phyloP scores from a whole-genome alignment of 148 eudicot genomes.

The Spergularia marina region DNA sequence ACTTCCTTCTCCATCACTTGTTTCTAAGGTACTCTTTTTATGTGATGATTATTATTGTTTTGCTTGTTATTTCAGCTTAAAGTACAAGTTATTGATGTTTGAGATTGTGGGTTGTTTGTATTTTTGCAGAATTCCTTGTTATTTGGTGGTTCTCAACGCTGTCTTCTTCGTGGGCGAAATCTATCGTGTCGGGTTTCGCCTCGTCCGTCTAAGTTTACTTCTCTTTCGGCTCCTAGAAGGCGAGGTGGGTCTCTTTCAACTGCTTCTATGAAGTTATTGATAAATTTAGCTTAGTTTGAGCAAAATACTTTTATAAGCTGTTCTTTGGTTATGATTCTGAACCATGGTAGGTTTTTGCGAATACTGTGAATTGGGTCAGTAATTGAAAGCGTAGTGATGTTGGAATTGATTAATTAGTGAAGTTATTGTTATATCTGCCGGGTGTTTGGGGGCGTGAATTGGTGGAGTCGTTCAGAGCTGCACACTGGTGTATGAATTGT shows the following conservation, averaged over 20 bases:
- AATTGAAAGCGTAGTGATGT: neutral
- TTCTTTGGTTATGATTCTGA: neutral
- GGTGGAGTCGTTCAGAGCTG: neutral
- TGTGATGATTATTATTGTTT: neutral
- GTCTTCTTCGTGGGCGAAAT: neutral
- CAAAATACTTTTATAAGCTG: neutral
- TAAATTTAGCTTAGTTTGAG: neutral
- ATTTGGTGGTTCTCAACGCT: neutral
- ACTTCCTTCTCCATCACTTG: neutral
- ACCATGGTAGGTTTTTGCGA: neutral
- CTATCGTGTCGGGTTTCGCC: neutral
- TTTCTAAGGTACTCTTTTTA: neutral
- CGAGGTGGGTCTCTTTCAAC: neutral
- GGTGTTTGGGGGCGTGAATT: neutral
- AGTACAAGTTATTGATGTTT: neutral
- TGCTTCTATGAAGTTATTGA: neutral
- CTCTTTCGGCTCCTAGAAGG: neutral
- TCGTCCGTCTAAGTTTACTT: neutral
- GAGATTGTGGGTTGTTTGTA: neutral
- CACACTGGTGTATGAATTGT: neutral
- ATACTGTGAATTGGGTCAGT: neutral
- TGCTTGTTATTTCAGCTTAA: neutral
- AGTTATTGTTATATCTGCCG: neutral
- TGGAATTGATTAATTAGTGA: neutral
- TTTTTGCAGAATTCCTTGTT: conserved; percentile 4